phyloP scores from a whole-genome alignment of 441 rosid genomes.

The Metrosideros polymorpha region DNA sequence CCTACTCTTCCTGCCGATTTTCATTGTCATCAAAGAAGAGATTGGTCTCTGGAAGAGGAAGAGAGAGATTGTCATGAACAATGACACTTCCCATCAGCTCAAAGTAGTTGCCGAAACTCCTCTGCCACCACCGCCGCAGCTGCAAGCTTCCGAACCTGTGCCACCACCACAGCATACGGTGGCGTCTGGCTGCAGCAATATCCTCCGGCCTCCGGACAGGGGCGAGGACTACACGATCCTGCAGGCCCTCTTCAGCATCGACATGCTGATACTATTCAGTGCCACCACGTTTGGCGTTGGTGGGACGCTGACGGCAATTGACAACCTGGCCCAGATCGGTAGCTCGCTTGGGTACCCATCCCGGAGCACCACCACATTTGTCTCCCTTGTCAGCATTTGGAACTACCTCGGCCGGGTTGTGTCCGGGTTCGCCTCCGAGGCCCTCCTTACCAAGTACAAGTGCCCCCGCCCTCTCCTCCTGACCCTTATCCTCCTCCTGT shows the following conservation, averaged over 20 bases:
- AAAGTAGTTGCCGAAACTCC: not conserved
- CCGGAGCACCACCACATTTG: not conserved
- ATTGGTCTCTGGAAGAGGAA: not conserved
- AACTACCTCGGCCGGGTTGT: constrained; percentile 10
- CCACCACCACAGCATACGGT: not conserved
- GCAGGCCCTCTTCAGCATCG: constrained; percentile 11
- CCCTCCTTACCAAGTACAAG: constrained; percentile 2
- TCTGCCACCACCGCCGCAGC: not conserved
- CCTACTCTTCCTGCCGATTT: constrained; percentile 13
- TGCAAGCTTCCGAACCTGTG: not conserved
- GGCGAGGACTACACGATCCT: constrained; percentile 9
- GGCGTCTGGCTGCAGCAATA: not conserved
- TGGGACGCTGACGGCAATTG: constrained; percentile 6
- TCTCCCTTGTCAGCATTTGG: constrained; percentile 10
- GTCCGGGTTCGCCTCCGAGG: constrained; percentile 6
- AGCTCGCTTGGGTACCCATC: not conserved
- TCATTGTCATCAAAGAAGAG: constrained; percentile 14
- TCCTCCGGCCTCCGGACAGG: not conserved
- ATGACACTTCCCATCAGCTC: not conserved
- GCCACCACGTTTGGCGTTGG: constrained; percentile 7
- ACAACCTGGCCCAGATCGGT: constrained; percentile 6
- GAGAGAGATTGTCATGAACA: not conserved
- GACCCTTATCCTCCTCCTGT: constrained; percentile 1
- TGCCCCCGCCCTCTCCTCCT: constrained; percentile 5
- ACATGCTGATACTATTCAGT: constrained; percentile 9